These are phyloP conservation scores for Trichoderma arundinaceum DNA, from an alignment of 2,329 filamentous ascomycete species.

Conservation along the genomic window DNA sequence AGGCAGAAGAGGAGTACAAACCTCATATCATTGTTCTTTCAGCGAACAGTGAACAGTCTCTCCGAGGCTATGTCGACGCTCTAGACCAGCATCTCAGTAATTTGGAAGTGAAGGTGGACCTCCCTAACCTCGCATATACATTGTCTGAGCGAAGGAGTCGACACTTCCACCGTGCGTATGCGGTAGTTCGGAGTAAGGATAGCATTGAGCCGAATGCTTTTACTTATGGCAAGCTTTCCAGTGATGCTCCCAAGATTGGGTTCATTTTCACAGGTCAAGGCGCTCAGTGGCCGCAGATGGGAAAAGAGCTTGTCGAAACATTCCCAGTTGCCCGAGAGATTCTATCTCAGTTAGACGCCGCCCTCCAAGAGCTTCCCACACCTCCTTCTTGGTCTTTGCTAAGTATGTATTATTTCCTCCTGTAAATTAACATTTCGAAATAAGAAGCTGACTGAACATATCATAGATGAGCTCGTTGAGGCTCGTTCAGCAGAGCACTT, in stretches of 20 bases:
- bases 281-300: slow-evolving; percentile 24
- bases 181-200: too few relatives aligned
- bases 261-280: slow-evolving; percentile 23
- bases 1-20: slow-evolving; percentile 32
- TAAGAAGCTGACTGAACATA: too few relatives aligned
- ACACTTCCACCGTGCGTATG: background rate
- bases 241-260: background rate
- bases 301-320: background rate
- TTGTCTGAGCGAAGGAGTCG: background rate
- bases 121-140: background rate
- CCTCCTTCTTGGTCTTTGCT: too few relatives aligned
- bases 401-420: too few relatives aligned
- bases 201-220: too few relatives aligned
- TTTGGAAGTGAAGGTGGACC: background rate
- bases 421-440: too few relatives aligned
- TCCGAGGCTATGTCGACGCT: background rate
- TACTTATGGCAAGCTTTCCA: too few relatives aligned
- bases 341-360: too few relatives aligned
- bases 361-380: too few relatives aligned
- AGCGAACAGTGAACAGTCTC: background rate
- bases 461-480: background rate
- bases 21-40: background rate
- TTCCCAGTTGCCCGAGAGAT: background rate
- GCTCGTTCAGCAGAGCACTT: background rate
- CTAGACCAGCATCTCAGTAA: background rate